Evolutionary conservation across 2,329 filamentous ascomycete species (phyloP), one percentile per base, ranked within the genome.

Genomic region (Harringtonia lauricola): DNA sequence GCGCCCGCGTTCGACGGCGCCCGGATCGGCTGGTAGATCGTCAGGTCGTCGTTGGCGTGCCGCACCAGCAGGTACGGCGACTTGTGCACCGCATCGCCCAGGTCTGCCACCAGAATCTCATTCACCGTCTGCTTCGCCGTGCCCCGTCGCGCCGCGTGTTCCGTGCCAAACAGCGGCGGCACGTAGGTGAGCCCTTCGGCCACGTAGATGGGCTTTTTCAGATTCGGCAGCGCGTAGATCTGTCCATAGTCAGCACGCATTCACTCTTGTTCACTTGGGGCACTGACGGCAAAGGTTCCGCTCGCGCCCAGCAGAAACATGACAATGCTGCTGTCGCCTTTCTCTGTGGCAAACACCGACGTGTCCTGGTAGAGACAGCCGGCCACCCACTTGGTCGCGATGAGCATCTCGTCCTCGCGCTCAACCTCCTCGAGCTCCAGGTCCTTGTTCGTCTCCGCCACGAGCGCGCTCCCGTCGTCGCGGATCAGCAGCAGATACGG

Each of bases 371-470:
- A 96, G 1, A 96, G 63, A 53, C 84, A 94, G 10, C 86, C 89
- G 3, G 86, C 84, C 8, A 82, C 66, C 86, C 92, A 95, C 57
- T 83, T 86, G 2, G 73, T 81, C 2, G 72, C 66, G 2, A 63
- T 62, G 3, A 81, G 64, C 1, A 72, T 54, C 9, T 71, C 66
- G 24, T 81, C 77, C 28, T 74, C 68, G 51, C 78, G 72, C 36
- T 84, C 77, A 3, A 94, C 63, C 57, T 94, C 86, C 57, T 95
- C 89, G 3, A 96, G 68, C 54, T 98, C 92, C 36, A 86, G 82
- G 55, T 79, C 84, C 37, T 76, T 77, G 55, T 89, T 86, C 33
- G 89, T 85, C 55, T 86, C 77, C 37, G 88, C 81, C 33, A 96
- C 67, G 44, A 86, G 79, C 8, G 88, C 72, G 47, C 84, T 92